Conservation (phyloP, 495 filamentous ascomycete genomes). For the Neurospora africana region DNA sequence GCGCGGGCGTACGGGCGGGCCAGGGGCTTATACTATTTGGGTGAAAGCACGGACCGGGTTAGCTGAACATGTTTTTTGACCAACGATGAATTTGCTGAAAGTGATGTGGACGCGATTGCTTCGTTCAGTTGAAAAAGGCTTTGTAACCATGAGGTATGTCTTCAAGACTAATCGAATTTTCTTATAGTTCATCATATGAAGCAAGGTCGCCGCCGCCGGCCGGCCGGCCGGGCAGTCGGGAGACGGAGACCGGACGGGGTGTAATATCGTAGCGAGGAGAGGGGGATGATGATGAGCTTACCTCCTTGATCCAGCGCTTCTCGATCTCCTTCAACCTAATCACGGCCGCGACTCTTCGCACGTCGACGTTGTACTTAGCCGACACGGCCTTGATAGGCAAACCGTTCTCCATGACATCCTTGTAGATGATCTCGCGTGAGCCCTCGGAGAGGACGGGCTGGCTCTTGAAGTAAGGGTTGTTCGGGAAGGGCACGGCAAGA, state of each 20-base stretch:
- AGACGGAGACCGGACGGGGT: not conserved
- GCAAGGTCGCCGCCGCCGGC: not conserved
- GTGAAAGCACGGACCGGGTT: not conserved
- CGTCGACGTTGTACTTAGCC: slow-evolving; percentile 65
- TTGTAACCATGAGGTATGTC: slow-evolving; percentile 75
- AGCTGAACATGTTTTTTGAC: not conserved
- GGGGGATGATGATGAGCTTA: slow-evolving; percentile 29
- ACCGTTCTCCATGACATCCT: slow-evolving; percentile 50
- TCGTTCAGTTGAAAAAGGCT: not conserved
- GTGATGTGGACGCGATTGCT: not conserved
- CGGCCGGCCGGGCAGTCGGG: not conserved
- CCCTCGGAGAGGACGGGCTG: slow-evolving; percentile 67
- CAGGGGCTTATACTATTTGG: slow-evolving; percentile 58
- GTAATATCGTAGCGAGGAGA: not conserved
- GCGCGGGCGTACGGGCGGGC: slow-evolving; percentile 67
- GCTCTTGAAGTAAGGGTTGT: slow-evolving; percentile 61
- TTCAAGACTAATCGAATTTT: slow-evolving; percentile 99
- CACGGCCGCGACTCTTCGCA: slow-evolving; percentile 80
- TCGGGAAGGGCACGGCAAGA: slow-evolving; percentile 52
- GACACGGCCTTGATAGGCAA: slow-evolving; percentile 68
- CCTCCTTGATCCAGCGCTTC: slow-evolving; percentile 62
- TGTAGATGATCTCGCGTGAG: slow-evolving; percentile 65
- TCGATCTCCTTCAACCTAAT: slow-evolving; percentile 81
- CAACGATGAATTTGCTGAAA: not conserved
- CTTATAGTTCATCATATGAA: slow-evolving; percentile 56